Conservation (phyloP, 306 rosid genomes). For the Gleditsia sinensis region DNA sequence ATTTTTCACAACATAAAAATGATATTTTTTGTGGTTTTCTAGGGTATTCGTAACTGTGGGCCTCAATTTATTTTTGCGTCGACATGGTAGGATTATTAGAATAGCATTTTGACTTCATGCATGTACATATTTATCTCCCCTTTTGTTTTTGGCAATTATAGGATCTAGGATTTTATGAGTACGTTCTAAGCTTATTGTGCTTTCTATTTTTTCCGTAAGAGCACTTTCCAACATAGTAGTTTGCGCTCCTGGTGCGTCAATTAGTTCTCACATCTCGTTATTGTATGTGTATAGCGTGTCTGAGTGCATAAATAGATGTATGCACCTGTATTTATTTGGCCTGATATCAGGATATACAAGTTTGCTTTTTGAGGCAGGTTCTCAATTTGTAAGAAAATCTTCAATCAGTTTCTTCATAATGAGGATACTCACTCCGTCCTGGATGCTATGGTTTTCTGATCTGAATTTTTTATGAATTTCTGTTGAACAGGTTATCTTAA, state of each 20-base stretch:
- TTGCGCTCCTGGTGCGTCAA: background rate
- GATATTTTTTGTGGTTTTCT: constrained; percentile 15
- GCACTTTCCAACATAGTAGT: background rate
- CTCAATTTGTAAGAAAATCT: background rate
- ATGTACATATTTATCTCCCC: no score
- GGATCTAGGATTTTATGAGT: background rate
- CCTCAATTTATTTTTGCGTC: constrained; percentile 5
- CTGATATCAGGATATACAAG: background rate
- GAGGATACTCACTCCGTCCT: background rate
- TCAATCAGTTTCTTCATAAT: constrained; percentile 5
- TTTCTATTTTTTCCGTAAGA: background rate
- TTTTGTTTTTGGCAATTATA: no score
- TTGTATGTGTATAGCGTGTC: no score
- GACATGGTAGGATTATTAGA: background rate
- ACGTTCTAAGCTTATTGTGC: background rate
- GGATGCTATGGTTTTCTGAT: background rate
- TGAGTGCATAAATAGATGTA: no score
- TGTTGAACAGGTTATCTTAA: constrained; percentile 68
- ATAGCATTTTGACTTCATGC: background rate
- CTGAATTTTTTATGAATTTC: background rate
- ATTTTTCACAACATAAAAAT: background rate
- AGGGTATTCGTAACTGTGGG: constrained; percentile 10
- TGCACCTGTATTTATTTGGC: background rate
- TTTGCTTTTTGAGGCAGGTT: background rate
- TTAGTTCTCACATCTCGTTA: constrained; percentile 8